Evolutionary conservation across 1,284 basidiomycete genomes (phyloP), one percentile per base, ranked within the genome.

Genomic region (Apiotrichum gracile): DNA sequence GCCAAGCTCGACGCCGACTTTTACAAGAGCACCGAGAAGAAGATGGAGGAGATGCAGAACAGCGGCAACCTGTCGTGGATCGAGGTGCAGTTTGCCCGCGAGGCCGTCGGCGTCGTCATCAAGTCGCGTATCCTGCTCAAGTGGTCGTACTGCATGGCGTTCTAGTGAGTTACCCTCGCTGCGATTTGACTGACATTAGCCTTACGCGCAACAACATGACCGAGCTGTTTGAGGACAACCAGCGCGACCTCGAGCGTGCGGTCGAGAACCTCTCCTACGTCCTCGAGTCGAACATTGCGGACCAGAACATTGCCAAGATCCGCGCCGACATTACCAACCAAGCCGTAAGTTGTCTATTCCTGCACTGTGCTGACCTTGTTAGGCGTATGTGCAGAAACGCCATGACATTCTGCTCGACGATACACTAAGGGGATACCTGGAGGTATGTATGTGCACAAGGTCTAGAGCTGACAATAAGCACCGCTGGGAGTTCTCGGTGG

Each of bases 131-230:
- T 86, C 80, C 97, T 94, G 40, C 83, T 98, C 59, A 97, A 97
- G 76, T 98, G 96, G 94, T 97, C 93, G 17, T 98, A 98, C 69
- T 88, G 90, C n/a, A 97, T 98, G 93, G 94, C 93, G 14, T 98
- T 92, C 78, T 98, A 97, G 71, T 76, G 54, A 64, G 74, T 68
- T 45, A 24, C 22, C 9, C 12, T 16, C 22, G 9, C 19, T 22
- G 40, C 26, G 39, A 33, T 33, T n/a, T 7, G 9, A 6, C 35
- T 56, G 24, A 48, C 19, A 33, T 12, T 52, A 75, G 73, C 60
- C 73, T 86, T 19, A 77, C 84, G 53, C 85, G 83, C 68, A 85
- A 90, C 62, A 97, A 97, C 72, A 82, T 89, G 81, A 97, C 97
- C 71, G 89, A 92, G 69, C 77, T 98, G 43, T 98, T 94, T 65